Evolutionary conservation across 73 alveolate species (phyloP).

Genomic region (Strombidium stylifer): DNA sequence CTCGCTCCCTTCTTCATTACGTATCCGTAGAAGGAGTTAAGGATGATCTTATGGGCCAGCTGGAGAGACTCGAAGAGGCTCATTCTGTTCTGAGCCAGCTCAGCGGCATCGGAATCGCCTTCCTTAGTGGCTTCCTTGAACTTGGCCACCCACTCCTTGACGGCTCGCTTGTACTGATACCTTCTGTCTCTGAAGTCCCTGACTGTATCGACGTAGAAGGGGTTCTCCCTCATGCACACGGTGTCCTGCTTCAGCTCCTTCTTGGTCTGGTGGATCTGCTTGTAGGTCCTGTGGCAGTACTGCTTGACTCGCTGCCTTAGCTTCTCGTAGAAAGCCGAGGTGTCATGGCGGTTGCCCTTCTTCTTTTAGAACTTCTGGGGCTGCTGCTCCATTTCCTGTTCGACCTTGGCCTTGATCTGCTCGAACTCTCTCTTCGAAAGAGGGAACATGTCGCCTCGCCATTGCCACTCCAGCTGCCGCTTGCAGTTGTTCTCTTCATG

Average conservation of each 20-base stretch:
- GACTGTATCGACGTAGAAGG: constrained; percentile 99
- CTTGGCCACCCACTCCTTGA: constrained; percentile 93
- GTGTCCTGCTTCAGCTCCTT: constrained; percentile 86
- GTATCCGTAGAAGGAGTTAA: constrained; percentile 99
- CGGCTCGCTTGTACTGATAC: constrained; percentile 94
- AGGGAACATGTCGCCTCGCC: constrained; percentile 97
- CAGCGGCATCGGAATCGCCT: constrained; percentile 63
- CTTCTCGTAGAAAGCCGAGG: constrained; percentile 45
- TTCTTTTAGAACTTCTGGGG: not conserved
- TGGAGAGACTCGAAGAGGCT: constrained; percentile 90
- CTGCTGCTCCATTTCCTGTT: constrained; percentile 60
- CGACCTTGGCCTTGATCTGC: constrained; percentile 79
- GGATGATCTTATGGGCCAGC: constrained; percentile 99
- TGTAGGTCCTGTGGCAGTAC: constrained; percentile 87
- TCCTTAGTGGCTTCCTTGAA: constrained; percentile 86
- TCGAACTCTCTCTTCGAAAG: constrained; percentile 92
- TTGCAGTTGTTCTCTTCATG: constrained; percentile 90
- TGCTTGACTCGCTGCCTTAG: constrained; percentile 86
- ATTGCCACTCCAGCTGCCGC: constrained; percentile 93
- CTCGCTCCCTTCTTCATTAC: constrained; percentile 99
- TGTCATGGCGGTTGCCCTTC: too few species aligned
- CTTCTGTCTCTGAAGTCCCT: constrained; percentile 99
- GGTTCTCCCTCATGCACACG: constrained; percentile 99
- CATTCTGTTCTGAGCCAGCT: constrained; percentile 76
- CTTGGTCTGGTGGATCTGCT: constrained; percentile 75